phyloP scores from a whole-genome alignment of 352 stramenopile species.

The Plasmopara viticola region DNA sequence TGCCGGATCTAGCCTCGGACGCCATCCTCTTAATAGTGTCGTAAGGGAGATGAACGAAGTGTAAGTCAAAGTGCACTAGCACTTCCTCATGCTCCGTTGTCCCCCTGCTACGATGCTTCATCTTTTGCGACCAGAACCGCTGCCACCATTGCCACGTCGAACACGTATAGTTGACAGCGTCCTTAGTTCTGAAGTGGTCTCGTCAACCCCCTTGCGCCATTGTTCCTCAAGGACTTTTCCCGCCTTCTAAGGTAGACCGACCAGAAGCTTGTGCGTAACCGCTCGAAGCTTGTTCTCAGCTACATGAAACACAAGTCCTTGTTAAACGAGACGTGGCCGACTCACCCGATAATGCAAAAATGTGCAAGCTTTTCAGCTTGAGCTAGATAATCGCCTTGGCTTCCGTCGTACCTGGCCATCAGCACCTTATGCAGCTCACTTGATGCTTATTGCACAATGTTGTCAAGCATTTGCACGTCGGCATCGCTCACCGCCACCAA shows the following conservation, averaged over 20 bases:
- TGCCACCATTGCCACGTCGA: not conserved
- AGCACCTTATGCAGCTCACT: not conserved
- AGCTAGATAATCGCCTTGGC: not conserved
- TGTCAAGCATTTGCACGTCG: not conserved
- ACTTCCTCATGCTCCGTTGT: not conserved
- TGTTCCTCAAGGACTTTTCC: not conserved
- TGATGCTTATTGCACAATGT: slow-evolving; percentile 1
- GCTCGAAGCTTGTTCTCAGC: not conserved
- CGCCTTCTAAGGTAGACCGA: not conserved
- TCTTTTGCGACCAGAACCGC: not conserved
- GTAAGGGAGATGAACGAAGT: not conserved
- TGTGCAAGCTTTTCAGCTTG: not conserved
- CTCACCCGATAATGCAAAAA: not conserved
- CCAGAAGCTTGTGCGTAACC: not conserved
- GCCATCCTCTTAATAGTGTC: not conserved
- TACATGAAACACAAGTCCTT: not conserved
- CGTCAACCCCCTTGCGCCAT: not conserved
- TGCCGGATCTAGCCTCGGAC: not conserved
- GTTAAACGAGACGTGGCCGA: not conserved
- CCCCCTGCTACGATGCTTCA: not conserved
- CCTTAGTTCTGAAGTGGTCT: not conserved
- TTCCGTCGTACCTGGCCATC: not conserved
- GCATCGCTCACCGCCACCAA: not conserved
- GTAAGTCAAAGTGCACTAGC: not conserved
- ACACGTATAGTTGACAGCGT: not conserved